A percentile compares a stretch with the other conserved stretches of the same genome.
Evolutionary conservation across 169 alveolate genomes (phyloP).

Genomic region (Neospora caninum): DNA sequence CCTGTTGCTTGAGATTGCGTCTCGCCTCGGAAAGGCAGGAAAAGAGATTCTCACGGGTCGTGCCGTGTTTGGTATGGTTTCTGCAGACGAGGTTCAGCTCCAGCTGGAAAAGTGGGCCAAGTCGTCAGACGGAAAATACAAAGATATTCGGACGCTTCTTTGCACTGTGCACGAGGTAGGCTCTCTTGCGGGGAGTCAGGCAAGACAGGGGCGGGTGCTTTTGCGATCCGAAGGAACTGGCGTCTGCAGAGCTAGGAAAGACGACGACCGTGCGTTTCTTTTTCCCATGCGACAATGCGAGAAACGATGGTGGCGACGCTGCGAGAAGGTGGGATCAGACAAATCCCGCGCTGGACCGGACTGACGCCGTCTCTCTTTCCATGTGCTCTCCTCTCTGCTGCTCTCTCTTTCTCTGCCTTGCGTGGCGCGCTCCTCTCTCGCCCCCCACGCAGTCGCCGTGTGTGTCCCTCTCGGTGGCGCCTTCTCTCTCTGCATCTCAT

Average conservation of each 20-base stretch:
- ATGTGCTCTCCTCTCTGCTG: background rate
- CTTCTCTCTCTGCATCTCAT: too few relatives aligned
- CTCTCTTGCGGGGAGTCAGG: background rate
- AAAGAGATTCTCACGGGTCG: background rate
- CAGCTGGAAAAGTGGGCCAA: constrained; percentile 62
- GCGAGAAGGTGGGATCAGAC: too few relatives aligned
- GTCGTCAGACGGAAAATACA: constrained; percentile 46
- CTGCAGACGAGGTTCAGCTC: constrained; percentile 28
- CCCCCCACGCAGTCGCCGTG: too few relatives aligned
- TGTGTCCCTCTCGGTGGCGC: too few relatives aligned
- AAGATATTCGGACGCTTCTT: constrained; percentile 61
- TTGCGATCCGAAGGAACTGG: background rate
- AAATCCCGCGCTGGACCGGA: too few relatives aligned
- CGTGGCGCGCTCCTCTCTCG: too few relatives aligned
- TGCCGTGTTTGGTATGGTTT: background rate
- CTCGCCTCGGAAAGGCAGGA: background rate
- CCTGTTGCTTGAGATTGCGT: background rate
- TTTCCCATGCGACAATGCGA: too few relatives aligned
- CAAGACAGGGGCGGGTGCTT: background rate
- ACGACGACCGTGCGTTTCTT: too few relatives aligned
- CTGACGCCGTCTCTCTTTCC: too few relatives aligned
- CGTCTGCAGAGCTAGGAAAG: background rate
- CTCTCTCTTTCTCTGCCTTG: too few relatives aligned
- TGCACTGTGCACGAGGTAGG: constrained; percentile 50
- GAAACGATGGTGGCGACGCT: too few relatives aligned